phyloP scores from a whole-genome alignment of 352 stramenopile species.

The Globisporangium cylindrosporum region DNA sequence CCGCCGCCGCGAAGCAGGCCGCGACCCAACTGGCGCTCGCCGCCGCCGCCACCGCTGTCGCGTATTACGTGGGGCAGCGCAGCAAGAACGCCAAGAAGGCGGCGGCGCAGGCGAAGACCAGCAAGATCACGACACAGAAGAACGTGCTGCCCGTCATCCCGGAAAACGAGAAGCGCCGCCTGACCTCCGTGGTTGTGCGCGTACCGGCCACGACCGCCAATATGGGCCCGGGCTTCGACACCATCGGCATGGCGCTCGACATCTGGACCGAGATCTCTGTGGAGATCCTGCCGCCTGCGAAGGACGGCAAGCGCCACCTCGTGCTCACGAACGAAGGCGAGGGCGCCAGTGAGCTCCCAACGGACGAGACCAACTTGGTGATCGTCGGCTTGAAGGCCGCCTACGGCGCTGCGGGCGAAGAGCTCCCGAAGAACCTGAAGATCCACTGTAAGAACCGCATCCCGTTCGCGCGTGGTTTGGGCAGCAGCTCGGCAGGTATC shows the following conservation, averaged over 20 bases:
- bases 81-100: constrained; percentile 32
- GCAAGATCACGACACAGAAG: constrained; percentile 17
- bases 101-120: constrained; percentile 18
- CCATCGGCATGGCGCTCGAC: constrained; percentile 97
- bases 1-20: constrained; percentile 18
- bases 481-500: constrained; percentile 98
- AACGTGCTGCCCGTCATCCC: constrained; percentile 20
- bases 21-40: constrained; percentile 59
- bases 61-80: constrained; percentile 62
- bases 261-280: constrained; percentile 99
- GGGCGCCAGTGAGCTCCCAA: constrained; percentile 90
- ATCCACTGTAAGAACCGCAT: constrained; percentile 98
- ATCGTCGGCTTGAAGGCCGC: constrained; percentile 94
- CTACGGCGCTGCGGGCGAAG: constrained; percentile 94
- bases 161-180: constrained; percentile 39
- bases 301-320: constrained; percentile 68
- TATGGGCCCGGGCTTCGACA: constrained; percentile 98
- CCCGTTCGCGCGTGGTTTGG: constrained; percentile 95
- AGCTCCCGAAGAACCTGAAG: constrained; percentile 90
- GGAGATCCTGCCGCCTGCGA: constrained; percentile 58
- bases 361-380: constrained; percentile 91
- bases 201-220: constrained; percentile 98
- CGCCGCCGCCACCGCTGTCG: constrained; percentile 47
- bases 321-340: constrained; percentile 97
- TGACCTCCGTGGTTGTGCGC: constrained; percentile 94